Base-by-base conservation (phyloP, 1,284 basidiomycete species). In the Anthracocystis setariae region DNA sequence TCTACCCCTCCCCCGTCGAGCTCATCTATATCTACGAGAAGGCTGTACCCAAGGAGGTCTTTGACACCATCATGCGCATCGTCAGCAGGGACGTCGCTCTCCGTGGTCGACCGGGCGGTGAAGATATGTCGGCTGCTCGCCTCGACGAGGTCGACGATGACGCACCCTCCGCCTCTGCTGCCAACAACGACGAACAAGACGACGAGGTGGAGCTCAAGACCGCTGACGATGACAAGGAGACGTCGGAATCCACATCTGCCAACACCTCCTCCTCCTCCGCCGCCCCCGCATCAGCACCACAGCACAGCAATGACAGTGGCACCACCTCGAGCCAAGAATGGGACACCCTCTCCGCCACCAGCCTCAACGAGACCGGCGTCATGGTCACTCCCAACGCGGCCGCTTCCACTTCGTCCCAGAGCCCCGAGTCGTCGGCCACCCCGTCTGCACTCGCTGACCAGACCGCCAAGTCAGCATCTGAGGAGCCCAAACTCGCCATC, bases 1-100 rank as follows among this genome's bases (percentile, higher is more conserved):
- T 96, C 44, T 98, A 98, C 86, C 95, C 94, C 57, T 89, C 91
- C 46, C 93, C 93, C 10, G 88, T 93, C 43, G 94, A 97, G 83
- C 88, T 97, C 72, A 77, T 83, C 65, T 78, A 82, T 78, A 84
- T 97, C 79, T 96, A 96, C 83, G 90, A 97, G 85, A 92, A 92
- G 85, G 94, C 93, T 43, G 89, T 95, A 44, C 92, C 93, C 12
- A 88, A 89, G 54, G 88, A 91, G 46, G 88, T 97, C 62, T 94
- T 96, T 85, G 90, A 91, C 88, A 86, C 95, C 71, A 88, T 98
- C 69, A 90, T 96, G 88, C 89, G 94, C 79, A 86, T 96, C 84
- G 91, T 91, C 76, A 90, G 90, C 75, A 84, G 92, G 85, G 92
- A 94, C 85, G 92, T 94, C 85, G 92, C 91, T 45, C 42, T 70